phyloP scores from a whole-genome alignment of 805 yeast species.

The Kuraishia borneana region DNA sequence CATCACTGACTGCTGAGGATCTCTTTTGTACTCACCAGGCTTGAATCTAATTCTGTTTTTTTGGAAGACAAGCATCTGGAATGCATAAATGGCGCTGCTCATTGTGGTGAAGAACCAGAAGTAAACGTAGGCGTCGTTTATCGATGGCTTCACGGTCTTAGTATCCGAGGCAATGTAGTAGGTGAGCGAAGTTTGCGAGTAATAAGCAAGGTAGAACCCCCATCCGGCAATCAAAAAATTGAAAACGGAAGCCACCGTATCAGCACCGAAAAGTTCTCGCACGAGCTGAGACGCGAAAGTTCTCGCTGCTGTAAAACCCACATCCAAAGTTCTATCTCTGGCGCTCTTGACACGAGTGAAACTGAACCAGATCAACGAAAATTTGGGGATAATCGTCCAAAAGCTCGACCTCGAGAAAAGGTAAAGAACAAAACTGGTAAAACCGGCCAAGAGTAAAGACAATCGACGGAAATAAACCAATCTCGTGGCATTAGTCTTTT shows the following conservation, averaged over 20 bases:
- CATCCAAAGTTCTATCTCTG: conserved; percentile 15
- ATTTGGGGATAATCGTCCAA: conserved; percentile 14
- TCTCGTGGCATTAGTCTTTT: conserved; percentile 14
- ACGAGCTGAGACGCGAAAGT: conserved; percentile 14
- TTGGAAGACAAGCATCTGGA: conserved; percentile 41
- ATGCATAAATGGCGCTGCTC: conserved; percentile 32
- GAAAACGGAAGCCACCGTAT: conserved; percentile 9
- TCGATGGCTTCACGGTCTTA: conserved; percentile 26
- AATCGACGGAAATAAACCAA: conserved; percentile 17
- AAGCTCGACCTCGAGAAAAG: conserved; percentile 11
- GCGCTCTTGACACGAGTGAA: conserved; percentile 16
- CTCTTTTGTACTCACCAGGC: conserved; percentile 26
- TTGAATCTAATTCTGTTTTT: conserved; percentile 40
- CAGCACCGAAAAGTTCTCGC: conserved; percentile 12
- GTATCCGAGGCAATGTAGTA: conserved; percentile 21
- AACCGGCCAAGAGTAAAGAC: conserved; percentile 11
- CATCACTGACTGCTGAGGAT: conserved; percentile 23
- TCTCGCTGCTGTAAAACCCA: conserved; percentile 13
- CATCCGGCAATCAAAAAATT: conserved; percentile 13
- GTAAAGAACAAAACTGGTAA: conserved; percentile 9
- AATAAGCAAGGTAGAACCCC: conserved; percentile 8
- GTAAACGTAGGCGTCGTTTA: conserved; percentile 33
- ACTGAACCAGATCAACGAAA: conserved; percentile 14
- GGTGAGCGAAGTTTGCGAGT: conserved; percentile 12
- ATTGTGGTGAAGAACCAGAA: conserved; percentile 34